Base-by-base conservation (phyloP, 2,329 filamentous ascomycete species). In the Colletotrichum lupini region DNA sequence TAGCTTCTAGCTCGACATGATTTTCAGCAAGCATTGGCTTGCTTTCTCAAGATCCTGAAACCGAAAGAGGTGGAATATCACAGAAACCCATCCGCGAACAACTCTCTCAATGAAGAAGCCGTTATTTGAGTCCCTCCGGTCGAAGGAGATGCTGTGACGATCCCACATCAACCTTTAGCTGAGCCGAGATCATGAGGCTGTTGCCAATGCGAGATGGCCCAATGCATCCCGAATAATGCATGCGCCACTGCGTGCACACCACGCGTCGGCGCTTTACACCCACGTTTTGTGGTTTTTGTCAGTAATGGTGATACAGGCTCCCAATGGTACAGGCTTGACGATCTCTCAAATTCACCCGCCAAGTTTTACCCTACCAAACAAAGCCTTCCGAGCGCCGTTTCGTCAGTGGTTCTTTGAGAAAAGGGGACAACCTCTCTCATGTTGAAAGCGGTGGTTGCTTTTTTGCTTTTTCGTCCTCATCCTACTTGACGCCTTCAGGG, bases 181-280 rank as follows among this genome's bases (percentile, higher is more conserved):
- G 16, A 26, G 42, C 64, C 35, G 14, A 72, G 68, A 74, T 72
- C 63, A 67, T 61, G 72, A 68, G 68, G 68, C 72, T 72, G 63
- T 28, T 56, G 60, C 42, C 28, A n/a, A 46, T 63, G 32, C 42
- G 30, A 59, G 53, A 53, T 72, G 46, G 22, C 9, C 68, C 72
- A 63, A 64, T 72, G 55, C 61, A 60, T 63, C 26, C 32, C 24
- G 35, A 52, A 46, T 32, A 12, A n/a, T 14, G 30, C 24, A n/a
- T 28, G 30, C 68, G 68, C 58, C 72, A 68, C 53, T 22, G 37
- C 42, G 12, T 69, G 59, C 26, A 46, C 42, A 11, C 52, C 58
- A 59, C 28, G 66, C 53, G 22, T 22, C 42, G 19, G 32, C 26
- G 6, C n/a, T 35, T 24, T 5, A 42, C 42, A n/a, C 14, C 57